A percentile compares a stretch with the other conserved stretches of the same genome.
phyloP scores from a whole-genome alignment of 1,284 basidiomycete genomes.

The Sporisorium scitamineum region DNA sequence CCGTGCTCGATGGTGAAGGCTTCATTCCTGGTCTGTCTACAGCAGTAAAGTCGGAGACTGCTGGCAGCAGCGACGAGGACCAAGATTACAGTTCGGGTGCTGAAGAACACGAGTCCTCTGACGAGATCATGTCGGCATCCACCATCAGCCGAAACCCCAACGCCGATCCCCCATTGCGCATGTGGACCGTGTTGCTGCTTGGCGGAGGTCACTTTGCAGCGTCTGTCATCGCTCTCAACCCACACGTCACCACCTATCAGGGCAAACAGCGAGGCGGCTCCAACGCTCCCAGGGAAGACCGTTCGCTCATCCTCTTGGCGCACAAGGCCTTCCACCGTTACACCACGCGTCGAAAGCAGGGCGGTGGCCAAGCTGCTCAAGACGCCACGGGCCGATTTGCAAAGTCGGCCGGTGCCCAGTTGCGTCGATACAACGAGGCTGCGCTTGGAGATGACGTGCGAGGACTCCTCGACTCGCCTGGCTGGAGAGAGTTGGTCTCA shows the following conservation, averaged over 20 bases:
- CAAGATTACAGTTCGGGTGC: slow-evolving; percentile 21
- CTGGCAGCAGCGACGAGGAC: slow-evolving; percentile 37
- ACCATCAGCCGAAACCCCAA: slow-evolving; percentile 33
- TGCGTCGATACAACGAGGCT: slow-evolving; percentile 94
- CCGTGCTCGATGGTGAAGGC: slow-evolving; percentile 58
- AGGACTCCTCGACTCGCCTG: slow-evolving; percentile 39
- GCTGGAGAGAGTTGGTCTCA: slow-evolving; percentile 62
- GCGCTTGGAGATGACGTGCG: slow-evolving; percentile 83
- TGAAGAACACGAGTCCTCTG: slow-evolving; percentile 29
- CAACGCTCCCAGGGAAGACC: slow-evolving; percentile 41
- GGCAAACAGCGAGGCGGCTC: slow-evolving; percentile 27
- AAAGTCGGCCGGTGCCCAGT: slow-evolving; percentile 91
- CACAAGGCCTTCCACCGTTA: slow-evolving; percentile 99
- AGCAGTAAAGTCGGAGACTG: slow-evolving; percentile 19
- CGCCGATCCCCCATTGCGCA: slow-evolving; percentile 71
- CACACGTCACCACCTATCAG: slow-evolving; percentile 54
- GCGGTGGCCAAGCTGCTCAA: slow-evolving; percentile 91
- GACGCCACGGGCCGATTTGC: slow-evolving; percentile 91
- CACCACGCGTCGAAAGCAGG: slow-evolving; percentile 97
- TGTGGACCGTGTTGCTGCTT: slow-evolving; percentile 94
- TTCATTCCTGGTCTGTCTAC: slow-evolving; percentile 45
- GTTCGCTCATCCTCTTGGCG: slow-evolving; percentile 77
- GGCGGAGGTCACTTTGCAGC: slow-evolving; percentile 98
- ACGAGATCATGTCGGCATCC: slow-evolving; percentile 20
- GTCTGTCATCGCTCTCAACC: slow-evolving; percentile 77